These are phyloP conservation scores for Bacterosira constricta DNA, from an alignment of 108 stramenopile species.

Conservation along the genomic window DNA sequence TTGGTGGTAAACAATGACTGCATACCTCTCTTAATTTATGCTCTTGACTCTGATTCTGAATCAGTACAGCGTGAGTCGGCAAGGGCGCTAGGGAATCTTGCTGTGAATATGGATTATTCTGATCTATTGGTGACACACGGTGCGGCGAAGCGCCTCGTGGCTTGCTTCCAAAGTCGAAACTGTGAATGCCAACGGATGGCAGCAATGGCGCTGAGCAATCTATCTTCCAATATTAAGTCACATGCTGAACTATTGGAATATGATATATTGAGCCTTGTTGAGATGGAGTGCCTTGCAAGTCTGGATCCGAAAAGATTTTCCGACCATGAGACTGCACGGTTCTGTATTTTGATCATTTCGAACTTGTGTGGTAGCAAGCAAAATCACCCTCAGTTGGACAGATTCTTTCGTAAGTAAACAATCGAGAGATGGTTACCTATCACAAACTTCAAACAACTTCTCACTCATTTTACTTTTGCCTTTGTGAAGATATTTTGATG, in stretches of 20 bases:
- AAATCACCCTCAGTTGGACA: constrained; percentile 55
- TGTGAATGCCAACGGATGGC: constrained; percentile 66
- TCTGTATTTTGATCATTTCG: constrained; percentile 68
- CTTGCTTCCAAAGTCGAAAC: constrained; percentile 58
- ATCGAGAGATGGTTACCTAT: no score
- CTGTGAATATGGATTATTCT: constrained; percentile 76
- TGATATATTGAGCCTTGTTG: constrained; percentile 61
- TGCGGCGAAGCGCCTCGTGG: constrained; percentile 54
- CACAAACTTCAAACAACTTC: no score
- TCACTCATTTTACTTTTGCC: neutral
- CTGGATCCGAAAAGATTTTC: constrained; percentile 70
- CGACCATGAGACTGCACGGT: constrained; percentile 80
- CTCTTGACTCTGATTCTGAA: constrained; percentile 50
- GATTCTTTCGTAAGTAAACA: constrained; percentile 47
- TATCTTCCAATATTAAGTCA: constrained; percentile 65
- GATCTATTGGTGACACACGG: constrained; percentile 62
- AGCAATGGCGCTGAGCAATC: constrained; percentile 70
- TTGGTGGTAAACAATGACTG: constrained; percentile 61
- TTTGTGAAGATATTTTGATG: constrained; percentile 53
- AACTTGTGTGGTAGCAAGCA: constrained; percentile 63
- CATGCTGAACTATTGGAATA: constrained; percentile 60
- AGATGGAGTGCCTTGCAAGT: constrained; percentile 53
- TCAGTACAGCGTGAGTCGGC: constrained; percentile 73
- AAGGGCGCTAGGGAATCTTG: constrained; percentile 81
- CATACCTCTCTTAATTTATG: constrained; percentile 65